Conservation (phyloP, 2,329 filamentous ascomycete genomes). For the Fusarium transvaalense region DNA sequence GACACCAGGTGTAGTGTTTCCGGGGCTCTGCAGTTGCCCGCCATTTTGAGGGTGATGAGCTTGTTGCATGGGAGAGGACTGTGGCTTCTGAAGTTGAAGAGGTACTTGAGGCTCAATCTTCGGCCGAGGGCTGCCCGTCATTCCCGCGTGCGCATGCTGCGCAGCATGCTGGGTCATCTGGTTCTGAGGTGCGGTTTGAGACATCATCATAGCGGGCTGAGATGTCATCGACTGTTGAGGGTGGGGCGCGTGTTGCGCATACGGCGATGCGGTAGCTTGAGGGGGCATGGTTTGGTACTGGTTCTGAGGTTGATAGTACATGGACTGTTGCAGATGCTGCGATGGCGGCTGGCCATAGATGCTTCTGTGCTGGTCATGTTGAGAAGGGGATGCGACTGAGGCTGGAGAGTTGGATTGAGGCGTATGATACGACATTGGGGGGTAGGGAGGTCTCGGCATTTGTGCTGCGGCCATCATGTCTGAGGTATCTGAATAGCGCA, state of each 20-base stretch:
- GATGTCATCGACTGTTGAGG: constrained; percentile 70
- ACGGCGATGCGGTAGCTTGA: constrained; percentile 71
- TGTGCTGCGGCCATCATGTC: constrained; percentile 75
- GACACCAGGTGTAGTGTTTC: constrained; percentile 63
- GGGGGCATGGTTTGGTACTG: constrained; percentile 76
- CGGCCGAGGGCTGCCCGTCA: constrained; percentile 71
- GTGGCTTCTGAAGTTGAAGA: constrained; percentile 70
- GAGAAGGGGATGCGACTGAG: constrained; percentile 89
- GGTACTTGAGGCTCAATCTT: constrained; percentile 74
- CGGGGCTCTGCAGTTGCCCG: constrained; percentile 56
- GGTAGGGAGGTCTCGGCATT: constrained; percentile 84
- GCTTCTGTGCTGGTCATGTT: constrained; percentile 88
- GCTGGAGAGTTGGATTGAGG: constrained; percentile 95
- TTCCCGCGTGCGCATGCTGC: constrained; percentile 67
- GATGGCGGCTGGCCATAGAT: constrained; percentile 85
- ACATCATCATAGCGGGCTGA: constrained; percentile 76
- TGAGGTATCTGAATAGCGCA: constrained; percentile 62
- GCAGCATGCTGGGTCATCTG: constrained; percentile 70
- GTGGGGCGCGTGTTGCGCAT: constrained; percentile 68
- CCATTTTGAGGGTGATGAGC: constrained; percentile 55
- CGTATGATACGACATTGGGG: constrained; percentile 91
- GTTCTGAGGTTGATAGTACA: constrained; percentile 77
- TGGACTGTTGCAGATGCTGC: constrained; percentile 82
- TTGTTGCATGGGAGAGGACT: constrained; percentile 58
- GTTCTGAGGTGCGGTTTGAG: constrained; percentile 68